A percentile compares a stretch with the other conserved stretches of the same genome.
Evolutionary conservation across 1,139 yeast genomes (phyloP).

Genomic region (Saccharomyces hybrid): DNA sequence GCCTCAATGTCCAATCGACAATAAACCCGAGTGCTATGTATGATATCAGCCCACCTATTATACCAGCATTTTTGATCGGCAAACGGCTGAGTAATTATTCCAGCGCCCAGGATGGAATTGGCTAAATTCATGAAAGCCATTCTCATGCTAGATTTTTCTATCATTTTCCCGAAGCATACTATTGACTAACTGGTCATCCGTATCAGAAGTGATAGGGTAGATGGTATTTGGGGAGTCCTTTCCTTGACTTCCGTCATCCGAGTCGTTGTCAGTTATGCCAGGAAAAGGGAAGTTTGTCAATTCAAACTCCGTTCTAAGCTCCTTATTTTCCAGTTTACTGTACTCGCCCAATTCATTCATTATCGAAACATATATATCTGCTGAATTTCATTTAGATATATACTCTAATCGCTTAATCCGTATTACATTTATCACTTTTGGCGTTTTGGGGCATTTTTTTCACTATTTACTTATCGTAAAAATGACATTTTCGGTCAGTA

Average conservation of each 20-base stretch:
- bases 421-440: background rate
- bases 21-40: slow-evolving; percentile 55
- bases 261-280: background rate
- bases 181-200: slow-evolving; percentile 6
- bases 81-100: slow-evolving; percentile 88
- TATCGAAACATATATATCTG: background rate
- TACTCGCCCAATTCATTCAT: background rate
- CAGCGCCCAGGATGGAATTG: slow-evolving; percentile 87
- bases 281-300: background rate
- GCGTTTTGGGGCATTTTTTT: background rate
- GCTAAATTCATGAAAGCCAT: slow-evolving; percentile 98
- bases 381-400: background rate
- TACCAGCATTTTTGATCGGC: slow-evolving; percentile 77
- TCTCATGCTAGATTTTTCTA: slow-evolving; percentile 40
- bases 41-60: slow-evolving; percentile 62
- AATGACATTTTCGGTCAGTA: background rate
- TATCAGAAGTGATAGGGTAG: background rate
- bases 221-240: background rate
- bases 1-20: slow-evolving; percentile 80
- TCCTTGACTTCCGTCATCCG: background rate
- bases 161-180: slow-evolving; percentile 12
- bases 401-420: background rate
- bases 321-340: background rate
- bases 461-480: background rate
- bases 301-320: background rate